Evolutionary conservation across 176 grass and related monocot species (phyloP).

Genomic region (Oryza glumipatula): DNA sequence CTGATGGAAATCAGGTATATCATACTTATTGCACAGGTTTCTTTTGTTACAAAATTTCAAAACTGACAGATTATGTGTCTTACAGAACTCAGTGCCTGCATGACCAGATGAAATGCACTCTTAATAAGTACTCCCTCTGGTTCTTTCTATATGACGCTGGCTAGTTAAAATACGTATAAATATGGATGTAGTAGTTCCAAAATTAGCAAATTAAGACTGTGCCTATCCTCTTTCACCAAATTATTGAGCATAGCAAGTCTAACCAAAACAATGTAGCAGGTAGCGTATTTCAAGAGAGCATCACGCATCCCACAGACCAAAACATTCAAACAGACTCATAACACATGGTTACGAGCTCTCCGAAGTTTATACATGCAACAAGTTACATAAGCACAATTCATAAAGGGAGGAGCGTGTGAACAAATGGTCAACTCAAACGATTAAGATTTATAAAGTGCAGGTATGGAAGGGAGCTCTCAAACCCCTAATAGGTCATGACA

Average conservation of each 20-base stretch:
- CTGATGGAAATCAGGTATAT: not conserved
- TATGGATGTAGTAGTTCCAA: not conserved
- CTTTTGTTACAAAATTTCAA: constrained; percentile 9
- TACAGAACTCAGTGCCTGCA: not conserved
- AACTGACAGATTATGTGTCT: not conserved
- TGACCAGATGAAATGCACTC: constrained; percentile 6
- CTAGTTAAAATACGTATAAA: too few species aligned
- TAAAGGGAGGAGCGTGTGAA: not conserved
- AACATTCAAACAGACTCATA: not conserved
- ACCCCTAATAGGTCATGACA: not conserved
- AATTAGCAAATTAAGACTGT: too few species aligned
- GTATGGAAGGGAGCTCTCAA: not conserved
- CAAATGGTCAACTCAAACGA: not conserved
- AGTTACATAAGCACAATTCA: not conserved
- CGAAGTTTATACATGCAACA: not conserved
- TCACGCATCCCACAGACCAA: not conserved
- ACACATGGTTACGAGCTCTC: not conserved
- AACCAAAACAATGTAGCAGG: not conserved
- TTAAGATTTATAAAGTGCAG: not conserved
- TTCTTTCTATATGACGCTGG: too few species aligned
- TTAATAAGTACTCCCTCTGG: not conserved
- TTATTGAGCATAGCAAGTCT: not conserved
- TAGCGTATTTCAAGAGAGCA: constrained; percentile 9
- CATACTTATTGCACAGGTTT: not conserved
- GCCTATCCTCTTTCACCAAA: not conserved